phyloP scores from a whole-genome alignment of 495 filamentous ascomycete species.

The Aspergillus wentii region DNA sequence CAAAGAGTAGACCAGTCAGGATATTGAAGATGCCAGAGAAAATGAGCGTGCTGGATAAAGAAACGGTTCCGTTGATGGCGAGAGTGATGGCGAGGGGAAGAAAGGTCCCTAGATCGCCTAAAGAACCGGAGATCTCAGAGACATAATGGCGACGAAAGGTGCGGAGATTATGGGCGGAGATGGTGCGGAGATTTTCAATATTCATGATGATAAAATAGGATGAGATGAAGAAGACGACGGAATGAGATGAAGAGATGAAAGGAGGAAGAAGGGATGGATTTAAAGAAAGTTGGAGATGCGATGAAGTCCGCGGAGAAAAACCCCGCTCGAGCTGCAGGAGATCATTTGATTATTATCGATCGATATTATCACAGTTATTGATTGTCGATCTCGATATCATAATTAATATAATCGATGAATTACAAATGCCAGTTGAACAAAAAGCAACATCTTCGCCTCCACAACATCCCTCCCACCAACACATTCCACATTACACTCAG shows the following conservation, averaged over 20 bases:
- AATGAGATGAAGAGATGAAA: neutral
- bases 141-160: conserved; percentile 54
- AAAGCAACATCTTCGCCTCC: too few species aligned
- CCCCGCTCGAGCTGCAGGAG: too few species aligned
- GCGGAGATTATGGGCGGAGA: conserved; percentile 27
- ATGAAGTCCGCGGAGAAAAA: too few species aligned
- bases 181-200: conserved; percentile 23
- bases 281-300: too few species aligned
- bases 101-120: conserved; percentile 89
- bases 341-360: too few species aligned
- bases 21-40: conserved; percentile 88
- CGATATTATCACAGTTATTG: too few species aligned
- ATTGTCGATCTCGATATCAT: too few species aligned
- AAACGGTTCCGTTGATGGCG: conserved; percentile 66
- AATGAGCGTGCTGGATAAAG: conserved; percentile 76
- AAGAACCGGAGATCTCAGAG: conserved; percentile 80
- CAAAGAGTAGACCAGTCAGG: conserved; percentile 72
- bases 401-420: too few species aligned
- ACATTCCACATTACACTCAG: too few species aligned
- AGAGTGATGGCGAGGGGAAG: conserved; percentile 85
- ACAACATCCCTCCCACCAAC: too few species aligned
- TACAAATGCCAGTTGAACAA: too few species aligned
- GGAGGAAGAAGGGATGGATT: too few species aligned
- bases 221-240: conserved; percentile 1
- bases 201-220: conserved; percentile 28